Evolutionary conservation across 2,329 filamentous ascomycete species (phyloP).

Genomic region (Teratosphaeria destructans): DNA sequence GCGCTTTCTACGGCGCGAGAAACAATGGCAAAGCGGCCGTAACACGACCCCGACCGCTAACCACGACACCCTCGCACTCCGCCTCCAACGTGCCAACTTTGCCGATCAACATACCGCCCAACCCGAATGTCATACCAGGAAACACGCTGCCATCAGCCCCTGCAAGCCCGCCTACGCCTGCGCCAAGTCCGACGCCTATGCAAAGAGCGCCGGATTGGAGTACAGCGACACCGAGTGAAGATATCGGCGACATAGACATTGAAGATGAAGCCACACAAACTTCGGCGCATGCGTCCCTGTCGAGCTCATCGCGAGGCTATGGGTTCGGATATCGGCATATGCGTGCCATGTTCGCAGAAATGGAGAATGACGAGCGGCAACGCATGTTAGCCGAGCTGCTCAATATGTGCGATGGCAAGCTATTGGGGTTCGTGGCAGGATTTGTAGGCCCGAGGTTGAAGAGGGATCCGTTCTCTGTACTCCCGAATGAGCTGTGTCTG

Average conservation of each 20-base stretch:
- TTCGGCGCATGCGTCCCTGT: conserved; percentile 10
- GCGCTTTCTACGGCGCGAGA: conserved; percentile 14
- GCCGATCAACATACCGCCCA: conserved; percentile 38
- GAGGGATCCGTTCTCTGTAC: conserved; percentile 86
- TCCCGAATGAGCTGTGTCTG: conserved; percentile 88
- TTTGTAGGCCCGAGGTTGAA: conserved; percentile 90
- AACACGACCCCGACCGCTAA: conserved; percentile 35
- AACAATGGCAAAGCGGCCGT: conserved; percentile 26
- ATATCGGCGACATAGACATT: conserved; percentile 48
- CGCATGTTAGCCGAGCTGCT: conserved; percentile 77
- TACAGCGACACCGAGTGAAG: conserved; percentile 67
- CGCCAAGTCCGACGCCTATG: conserved; percentile 54
- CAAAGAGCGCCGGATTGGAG: conserved; percentile 63
- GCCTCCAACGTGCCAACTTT: conserved; percentile 19
- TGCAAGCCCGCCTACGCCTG: conserved; percentile 56
- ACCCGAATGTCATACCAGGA: conserved; percentile 42
- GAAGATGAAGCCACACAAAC: conserved; percentile 14
- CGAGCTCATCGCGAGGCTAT: conserved; percentile 5
- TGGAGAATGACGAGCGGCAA: conserved; percentile 65
- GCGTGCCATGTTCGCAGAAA: conserved; percentile 67
- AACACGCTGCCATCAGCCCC: conserved; percentile 55
- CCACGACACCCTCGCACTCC: conserved; percentile 26
- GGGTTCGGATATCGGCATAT: conserved; percentile 54
- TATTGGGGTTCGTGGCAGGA: conserved; percentile 90
- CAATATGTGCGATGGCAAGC: conserved; percentile 88